These are phyloP conservation scores for Metarhizium robertsii DNA, from an alignment of 2,329 filamentous ascomycete genomes.

Conservation along the genomic window DNA sequence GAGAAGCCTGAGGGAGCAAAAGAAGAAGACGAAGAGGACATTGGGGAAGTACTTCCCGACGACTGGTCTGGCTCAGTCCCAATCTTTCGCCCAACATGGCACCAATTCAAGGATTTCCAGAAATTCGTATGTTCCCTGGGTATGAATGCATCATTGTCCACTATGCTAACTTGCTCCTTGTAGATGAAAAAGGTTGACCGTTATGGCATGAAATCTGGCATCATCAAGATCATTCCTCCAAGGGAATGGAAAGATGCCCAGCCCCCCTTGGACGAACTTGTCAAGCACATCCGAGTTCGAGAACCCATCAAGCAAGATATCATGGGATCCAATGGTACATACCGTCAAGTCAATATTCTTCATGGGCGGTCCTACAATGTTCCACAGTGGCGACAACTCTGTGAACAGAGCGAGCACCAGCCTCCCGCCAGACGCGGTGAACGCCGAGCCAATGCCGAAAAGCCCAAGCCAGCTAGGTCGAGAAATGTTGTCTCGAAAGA, in stretches of 20 bases:
- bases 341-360: conserved; percentile 93
- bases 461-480: conserved; percentile 34
- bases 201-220: conserved; percentile 96
- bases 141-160: conserved; percentile 14
- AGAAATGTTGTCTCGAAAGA: conserved; percentile 26
- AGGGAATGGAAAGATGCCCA: conserved; percentile 83
- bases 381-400: conserved; percentile 89
- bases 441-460: conserved; percentile 54
- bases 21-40: conserved; percentile 45
- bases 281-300: conserved; percentile 88
- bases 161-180: conserved; percentile 8
- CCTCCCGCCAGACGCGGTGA: conserved; percentile 86
- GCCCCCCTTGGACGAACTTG: conserved; percentile 68
- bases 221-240: conserved; percentile 91
- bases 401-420: conserved; percentile 91
- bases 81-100: conserved; percentile 91
- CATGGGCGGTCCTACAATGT: conserved; percentile 95
- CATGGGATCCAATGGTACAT: conserved; percentile 88
- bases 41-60: conserved; percentile 72
- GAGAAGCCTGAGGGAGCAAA: conserved; percentile 14
- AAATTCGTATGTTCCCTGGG: conserved; percentile 56
- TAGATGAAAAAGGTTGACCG: conserved; percentile 76
- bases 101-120: conserved; percentile 90
- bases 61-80: conserved; percentile 89
- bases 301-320: conserved; percentile 99